Evolutionary conservation across 2,329 filamentous ascomycete species (phyloP), one percentile per base, ranked within the genome.

Genomic region (Colletotrichum cordylinicola): DNA sequence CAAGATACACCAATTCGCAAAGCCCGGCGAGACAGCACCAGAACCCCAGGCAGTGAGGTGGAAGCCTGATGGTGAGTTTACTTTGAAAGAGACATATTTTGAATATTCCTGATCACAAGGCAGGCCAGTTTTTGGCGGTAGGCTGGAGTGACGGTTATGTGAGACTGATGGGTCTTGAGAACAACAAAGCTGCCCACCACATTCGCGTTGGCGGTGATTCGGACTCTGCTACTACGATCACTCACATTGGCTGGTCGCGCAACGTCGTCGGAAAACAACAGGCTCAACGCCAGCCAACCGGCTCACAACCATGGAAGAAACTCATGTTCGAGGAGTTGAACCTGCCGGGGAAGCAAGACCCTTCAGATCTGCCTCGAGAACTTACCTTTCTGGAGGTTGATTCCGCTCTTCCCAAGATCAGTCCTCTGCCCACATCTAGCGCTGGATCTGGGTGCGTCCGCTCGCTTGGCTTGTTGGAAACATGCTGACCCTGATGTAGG

Each of bases 111-210:
- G 37, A 77, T 43, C 6, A n/a, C 8, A 12, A 21, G n/a, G 21
- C 33, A 94, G 93, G 94, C 10, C 93, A 95, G 77, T 92, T 95
- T 56, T 89, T 98, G 70, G 95, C 95, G 16, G 91, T 97, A 16
- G 95, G 93, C 61, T 98, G 95, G 92, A 95, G 91, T 79, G 95
- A 98, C 86, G 94, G 94, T 33, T 91, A 91, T 8, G 91, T 97
- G 24, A 92, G 95, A 74, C 86, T 98, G 43, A 90, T 96, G 82
- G 94, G 94, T 76, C 86, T 95, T 27, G 95, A 97, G 83, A 96
- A 92, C 79, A 94, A 93, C 83, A 98, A 96, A 84, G 91, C 94
- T 15, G 92, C 96, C 24, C 94, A 97, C 82, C 91, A 94, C 80
- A 93, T 95, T 80, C 85, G 85, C 18, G 85, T 93, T 70, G 88